Conservation (phyloP, 805 yeast genomes). For the Kodamaea sagamina region DNA sequence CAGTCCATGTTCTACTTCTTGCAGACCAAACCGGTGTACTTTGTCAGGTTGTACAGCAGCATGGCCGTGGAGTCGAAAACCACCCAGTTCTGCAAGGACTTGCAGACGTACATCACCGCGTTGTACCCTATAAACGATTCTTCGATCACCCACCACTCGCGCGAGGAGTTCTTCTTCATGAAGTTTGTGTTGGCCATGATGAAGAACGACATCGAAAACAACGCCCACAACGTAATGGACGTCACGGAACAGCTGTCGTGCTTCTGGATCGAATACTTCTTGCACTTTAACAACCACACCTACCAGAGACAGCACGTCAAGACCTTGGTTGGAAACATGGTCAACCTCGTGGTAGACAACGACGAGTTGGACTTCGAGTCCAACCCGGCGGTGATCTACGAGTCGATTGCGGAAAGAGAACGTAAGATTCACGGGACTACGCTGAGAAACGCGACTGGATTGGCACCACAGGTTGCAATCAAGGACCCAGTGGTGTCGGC, state of each 20-base stretch:
- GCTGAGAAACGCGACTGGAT: constrained; percentile 33
- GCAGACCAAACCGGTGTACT: constrained; percentile 80
- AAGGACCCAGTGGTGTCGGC: constrained; percentile 73
- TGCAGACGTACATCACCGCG: constrained; percentile 25
- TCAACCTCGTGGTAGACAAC: constrained; percentile 44
- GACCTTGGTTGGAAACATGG: constrained; percentile 38
- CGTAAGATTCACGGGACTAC: constrained; percentile 36
- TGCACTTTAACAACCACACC: constrained; percentile 47
- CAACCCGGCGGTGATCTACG: constrained; percentile 67
- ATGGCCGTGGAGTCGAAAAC: constrained; percentile 10
- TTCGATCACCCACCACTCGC: constrained; percentile 38
- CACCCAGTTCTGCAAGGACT: constrained; percentile 19
- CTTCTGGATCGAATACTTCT: constrained; percentile 49
- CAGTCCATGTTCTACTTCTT: constrained; percentile 78
- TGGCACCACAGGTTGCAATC: constrained; percentile 67
- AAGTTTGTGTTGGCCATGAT: constrained; percentile 55
- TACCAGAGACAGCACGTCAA: constrained; percentile 51
- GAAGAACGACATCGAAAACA: constrained; percentile 38
- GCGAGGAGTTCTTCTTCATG: constrained; percentile 73
- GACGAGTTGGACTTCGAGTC: constrained; percentile 70
- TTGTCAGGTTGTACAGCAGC: constrained; percentile 52
- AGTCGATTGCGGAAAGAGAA: constrained; percentile 40
- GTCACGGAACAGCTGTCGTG: constrained; percentile 37
- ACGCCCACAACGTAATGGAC: constrained; percentile 33
- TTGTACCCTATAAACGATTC: constrained; percentile 36